Evolutionary conservation across 2,329 filamentous ascomycete species (phyloP).

Genomic region (Curvularia verruculosa): DNA sequence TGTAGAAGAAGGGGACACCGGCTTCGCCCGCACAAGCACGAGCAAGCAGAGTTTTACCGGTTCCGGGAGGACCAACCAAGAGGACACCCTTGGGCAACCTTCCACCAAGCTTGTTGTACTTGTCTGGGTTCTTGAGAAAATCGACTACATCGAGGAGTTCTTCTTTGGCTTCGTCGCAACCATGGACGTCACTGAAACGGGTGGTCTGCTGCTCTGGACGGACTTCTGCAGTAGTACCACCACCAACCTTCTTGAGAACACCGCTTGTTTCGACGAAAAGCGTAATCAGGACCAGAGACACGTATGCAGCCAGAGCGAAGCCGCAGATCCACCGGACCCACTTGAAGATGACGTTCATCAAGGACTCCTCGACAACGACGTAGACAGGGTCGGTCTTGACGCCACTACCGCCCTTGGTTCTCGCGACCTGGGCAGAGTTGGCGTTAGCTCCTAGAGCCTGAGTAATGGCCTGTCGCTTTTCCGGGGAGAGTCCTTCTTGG

Average conservation of each 20-base stretch:
- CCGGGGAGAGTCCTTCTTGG: conserved; percentile 54
- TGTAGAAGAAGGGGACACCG: conserved; percentile 99
- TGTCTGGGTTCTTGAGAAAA: conserved; percentile 90
- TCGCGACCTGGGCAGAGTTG: conserved; percentile 69
- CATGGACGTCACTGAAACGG: conserved; percentile 91
- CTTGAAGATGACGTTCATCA: conserved; percentile 79
- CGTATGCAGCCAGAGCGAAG: conserved; percentile 79
- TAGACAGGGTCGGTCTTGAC: conserved; percentile 86
- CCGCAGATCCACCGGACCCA: conserved; percentile 87
- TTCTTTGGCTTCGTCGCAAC: conserved; percentile 97
- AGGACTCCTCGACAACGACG: conserved; percentile 91
- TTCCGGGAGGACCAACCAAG: conserved; percentile 92
- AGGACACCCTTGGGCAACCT: conserved; percentile 97
- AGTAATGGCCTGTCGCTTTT: conserved; percentile 77
- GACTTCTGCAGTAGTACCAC: conserved; percentile 76
- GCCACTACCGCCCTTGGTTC: conserved; percentile 65
- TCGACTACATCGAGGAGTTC: conserved; percentile 97
- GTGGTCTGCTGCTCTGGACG: conserved; percentile 92
- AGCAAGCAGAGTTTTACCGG: conserved; percentile 94
- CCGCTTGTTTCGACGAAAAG: conserved; percentile 83
- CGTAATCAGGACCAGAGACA: conserved; percentile 78
- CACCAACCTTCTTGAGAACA: conserved; percentile 77
- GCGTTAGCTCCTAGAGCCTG: conserved; percentile 79
- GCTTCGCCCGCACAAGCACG: conserved; percentile 96
- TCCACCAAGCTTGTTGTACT: conserved; percentile 90